These are phyloP conservation scores for Phytophthora syringae DNA, from an alignment of 352 stramenopile genomes.

Conservation along the genomic window DNA sequence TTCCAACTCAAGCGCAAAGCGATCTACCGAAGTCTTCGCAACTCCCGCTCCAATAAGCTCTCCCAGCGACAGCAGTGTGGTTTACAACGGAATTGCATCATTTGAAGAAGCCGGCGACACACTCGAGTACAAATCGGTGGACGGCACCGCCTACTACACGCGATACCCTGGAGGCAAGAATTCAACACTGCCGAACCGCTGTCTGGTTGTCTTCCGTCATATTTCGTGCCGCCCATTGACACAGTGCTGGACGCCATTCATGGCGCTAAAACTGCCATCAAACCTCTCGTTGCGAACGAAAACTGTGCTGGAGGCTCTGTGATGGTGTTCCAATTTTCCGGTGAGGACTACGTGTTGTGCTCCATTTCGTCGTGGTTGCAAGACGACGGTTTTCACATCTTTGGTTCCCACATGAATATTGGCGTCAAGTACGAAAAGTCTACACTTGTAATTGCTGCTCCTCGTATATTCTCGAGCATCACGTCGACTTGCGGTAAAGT, in stretches of 20 bases:
- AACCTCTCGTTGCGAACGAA: constrained; percentile 3
- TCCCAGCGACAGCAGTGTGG: too few species aligned
- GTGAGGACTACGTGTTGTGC: constrained; percentile 48
- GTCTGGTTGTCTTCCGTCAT: constrained; percentile 27
- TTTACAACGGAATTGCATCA: constrained; percentile 42
- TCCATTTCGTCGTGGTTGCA: constrained; percentile 2
- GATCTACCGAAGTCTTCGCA: too few species aligned
- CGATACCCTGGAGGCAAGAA: constrained; percentile 9
- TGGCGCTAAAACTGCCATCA: constrained; percentile 11
- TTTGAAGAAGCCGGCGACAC: constrained; percentile 36
- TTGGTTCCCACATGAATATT: constrained; percentile 33
- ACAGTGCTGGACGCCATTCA: constrained; percentile 24
- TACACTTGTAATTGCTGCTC: constrained; percentile 4
- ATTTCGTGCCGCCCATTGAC: constrained; percentile 29
- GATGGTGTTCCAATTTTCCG: constrained; percentile 31
- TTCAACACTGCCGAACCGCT: too few species aligned
- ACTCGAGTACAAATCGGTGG: constrained; percentile 47
- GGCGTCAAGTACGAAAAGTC: constrained; percentile 26
- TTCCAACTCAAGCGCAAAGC: constrained; percentile 45
- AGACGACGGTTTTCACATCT: constrained; percentile 24
- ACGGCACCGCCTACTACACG: constrained; percentile 44
- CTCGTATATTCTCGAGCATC: constrained; percentile 2
- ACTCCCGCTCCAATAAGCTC: too few species aligned
- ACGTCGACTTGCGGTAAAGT: constrained; percentile 18
- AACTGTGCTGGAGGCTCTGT: constrained; percentile 12